Evolutionary conservation across 2,329 filamentous ascomycete species (phyloP).

Genomic region (Aspergillus phoenicis): DNA sequence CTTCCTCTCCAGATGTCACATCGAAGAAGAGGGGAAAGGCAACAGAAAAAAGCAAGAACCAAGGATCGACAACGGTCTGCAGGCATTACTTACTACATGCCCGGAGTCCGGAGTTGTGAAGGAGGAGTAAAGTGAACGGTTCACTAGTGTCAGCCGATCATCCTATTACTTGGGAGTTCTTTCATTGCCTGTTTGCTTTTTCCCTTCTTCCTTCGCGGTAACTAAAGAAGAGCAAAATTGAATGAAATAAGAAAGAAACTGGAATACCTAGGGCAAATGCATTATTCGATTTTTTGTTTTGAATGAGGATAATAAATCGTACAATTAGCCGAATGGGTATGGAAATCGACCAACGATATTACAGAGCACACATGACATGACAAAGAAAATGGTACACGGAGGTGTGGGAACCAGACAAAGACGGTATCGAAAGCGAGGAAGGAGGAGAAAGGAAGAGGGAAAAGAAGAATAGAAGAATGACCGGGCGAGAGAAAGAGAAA

Average conservation of each 20-base stretch:
- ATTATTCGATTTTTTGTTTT: not conserved
- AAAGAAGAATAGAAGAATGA: constrained; percentile 2
- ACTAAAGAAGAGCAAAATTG: too few species aligned
- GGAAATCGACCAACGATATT: constrained; percentile 4
- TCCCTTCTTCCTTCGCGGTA: too few species aligned
- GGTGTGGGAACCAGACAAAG: constrained; percentile 13
- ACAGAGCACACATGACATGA: constrained; percentile 6
- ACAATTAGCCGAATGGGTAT: constrained; percentile 7
- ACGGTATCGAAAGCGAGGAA: constrained; percentile 5
- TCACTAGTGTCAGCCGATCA: too few species aligned
- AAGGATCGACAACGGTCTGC: too few species aligned
- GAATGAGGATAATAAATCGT: constrained; percentile 1
- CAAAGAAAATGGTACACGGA: constrained; percentile 1
- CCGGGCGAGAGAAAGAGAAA: not conserved
- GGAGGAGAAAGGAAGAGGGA: constrained; percentile 4
- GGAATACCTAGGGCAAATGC: not conserved
- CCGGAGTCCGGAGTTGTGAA: too few species aligned
- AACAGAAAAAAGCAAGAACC: too few species aligned
- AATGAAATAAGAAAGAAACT: not conserved
- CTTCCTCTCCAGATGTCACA: too few species aligned
- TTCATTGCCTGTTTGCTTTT: too few species aligned
- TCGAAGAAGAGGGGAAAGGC: too few species aligned
- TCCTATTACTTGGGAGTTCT: too few species aligned
- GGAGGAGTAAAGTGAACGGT: too few species aligned
- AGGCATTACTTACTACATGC: too few species aligned